Conservation (phyloP, 345 rosid species). For the Moringa oleifera region DNA sequence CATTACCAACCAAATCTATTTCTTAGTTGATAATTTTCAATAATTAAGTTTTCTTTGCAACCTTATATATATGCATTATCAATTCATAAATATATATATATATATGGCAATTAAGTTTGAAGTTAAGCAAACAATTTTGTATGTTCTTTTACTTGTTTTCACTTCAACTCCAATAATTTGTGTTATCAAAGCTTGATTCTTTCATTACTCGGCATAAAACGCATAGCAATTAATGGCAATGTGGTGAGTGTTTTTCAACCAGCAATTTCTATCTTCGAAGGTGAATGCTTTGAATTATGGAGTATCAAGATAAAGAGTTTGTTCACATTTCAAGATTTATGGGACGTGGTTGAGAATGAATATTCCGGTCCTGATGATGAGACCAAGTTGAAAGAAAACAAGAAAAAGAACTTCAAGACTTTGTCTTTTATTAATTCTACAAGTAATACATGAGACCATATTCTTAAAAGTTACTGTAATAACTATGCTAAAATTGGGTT, state of each 20-base stretch:
- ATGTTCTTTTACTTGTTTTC: no score
- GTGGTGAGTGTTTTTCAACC: neutral
- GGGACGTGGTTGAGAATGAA: slow-evolving; percentile 8
- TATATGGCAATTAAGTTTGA: no score
- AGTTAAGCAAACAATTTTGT: no score
- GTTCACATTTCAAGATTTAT: neutral
- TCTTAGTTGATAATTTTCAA: no score
- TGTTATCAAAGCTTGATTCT: no score
- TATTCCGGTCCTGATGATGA: neutral
- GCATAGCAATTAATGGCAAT: neutral
- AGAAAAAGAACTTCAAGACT: neutral
- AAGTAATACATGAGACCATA: neutral
- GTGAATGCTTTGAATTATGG: slow-evolving; percentile 2
- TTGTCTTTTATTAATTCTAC: slow-evolving; percentile 1
- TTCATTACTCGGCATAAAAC: no score
- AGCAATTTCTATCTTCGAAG: neutral
- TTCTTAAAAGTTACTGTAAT: neutral
- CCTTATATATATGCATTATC: no score
- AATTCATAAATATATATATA: no score
- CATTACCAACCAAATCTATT: no score
- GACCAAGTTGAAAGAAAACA: neutral
- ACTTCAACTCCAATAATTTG: no score
- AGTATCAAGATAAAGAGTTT: slow-evolving; percentile 5
- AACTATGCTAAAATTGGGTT: neutral
- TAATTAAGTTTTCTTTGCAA: no score